A percentile compares a stretch with the other conserved stretches of the same genome.
phyloP scores from a whole-genome alignment of 1,284 basidiomycete species.

The Ceratobasidium theobromae region DNA sequence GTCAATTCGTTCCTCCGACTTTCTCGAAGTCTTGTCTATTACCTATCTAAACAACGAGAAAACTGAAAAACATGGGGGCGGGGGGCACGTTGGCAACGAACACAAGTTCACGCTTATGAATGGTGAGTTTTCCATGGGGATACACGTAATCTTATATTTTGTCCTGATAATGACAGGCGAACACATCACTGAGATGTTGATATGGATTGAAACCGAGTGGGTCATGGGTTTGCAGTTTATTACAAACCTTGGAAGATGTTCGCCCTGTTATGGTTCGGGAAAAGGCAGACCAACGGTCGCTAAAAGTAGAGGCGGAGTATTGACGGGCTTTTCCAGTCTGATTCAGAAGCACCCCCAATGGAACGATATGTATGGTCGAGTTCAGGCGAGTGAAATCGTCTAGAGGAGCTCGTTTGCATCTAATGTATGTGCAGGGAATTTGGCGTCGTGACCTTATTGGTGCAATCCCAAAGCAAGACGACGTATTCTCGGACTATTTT shows the following conservation, averaged over 20 bases:
- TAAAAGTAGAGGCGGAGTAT: background rate
- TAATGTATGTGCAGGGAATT: background rate
- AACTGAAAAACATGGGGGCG: background rate
- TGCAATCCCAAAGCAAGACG: background rate
- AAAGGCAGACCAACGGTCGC: background rate
- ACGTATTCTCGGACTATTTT: background rate
- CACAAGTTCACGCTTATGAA: background rate
- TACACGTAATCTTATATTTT: background rate
- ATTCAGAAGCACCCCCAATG: background rate
- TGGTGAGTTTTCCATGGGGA: background rate
- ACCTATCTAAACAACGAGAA: background rate
- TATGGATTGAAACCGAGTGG: background rate
- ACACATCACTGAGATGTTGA: constrained; percentile 13
- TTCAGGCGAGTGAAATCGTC: background rate
- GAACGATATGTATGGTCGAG: background rate
- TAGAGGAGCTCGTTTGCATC: background rate
- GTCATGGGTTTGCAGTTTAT: constrained; percentile 1
- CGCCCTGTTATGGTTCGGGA: background rate
- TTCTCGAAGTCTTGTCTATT: background rate
- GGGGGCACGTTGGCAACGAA: background rate
- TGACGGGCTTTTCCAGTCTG: background rate
- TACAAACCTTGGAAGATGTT: background rate
- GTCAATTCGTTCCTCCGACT: background rate
- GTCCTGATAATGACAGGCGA: background rate
- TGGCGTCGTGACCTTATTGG: constrained; percentile 9